Percentiles rank a stretch among this genome's conserved stretches.
Evolutionary conservation across 1,284 basidiomycete species (phyloP).

Genomic region (Volvariella surrecta): DNA sequence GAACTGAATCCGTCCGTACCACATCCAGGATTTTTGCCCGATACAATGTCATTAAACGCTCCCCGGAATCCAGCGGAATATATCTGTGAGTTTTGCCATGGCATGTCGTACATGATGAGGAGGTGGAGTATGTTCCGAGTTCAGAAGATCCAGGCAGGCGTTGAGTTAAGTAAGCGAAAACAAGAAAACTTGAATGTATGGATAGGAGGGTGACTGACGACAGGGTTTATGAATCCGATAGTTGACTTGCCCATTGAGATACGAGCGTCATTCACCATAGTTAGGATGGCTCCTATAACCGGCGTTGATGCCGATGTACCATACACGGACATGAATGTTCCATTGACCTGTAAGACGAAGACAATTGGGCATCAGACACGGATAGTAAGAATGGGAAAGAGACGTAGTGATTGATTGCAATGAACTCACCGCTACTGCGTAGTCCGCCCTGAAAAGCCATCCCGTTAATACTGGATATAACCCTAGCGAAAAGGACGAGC

Average conservation of each 20-base stretch:
- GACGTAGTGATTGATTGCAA: background rate
- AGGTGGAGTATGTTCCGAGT: background rate
- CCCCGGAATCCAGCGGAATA: constrained; percentile 17
- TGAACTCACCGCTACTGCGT: constrained; percentile 25
- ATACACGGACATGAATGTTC: constrained; percentile 22
- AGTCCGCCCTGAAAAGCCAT: constrained; percentile 28
- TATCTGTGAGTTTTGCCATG: constrained; percentile 13
- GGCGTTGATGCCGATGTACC: constrained; percentile 51
- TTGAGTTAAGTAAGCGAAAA: too few relatives aligned
- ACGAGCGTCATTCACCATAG: constrained; percentile 50
- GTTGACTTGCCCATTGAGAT: constrained; percentile 29
- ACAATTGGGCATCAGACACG: constrained; percentile 1
- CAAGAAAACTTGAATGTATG: too few relatives aligned
- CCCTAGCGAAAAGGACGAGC: constrained; percentile 2
- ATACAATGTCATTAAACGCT: constrained; percentile 22
- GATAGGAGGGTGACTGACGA: constrained; percentile 14
- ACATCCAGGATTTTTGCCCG: constrained; percentile 22
- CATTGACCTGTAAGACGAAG: constrained; percentile 15
- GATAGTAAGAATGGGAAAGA: background rate
- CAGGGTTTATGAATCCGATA: constrained; percentile 26
- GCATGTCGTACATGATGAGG: background rate
- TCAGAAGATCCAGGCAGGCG: too few relatives aligned
- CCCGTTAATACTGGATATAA: constrained; percentile 16
- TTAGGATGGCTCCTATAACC: constrained; percentile 39
- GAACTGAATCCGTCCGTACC: constrained; percentile 19